phyloP scores from a whole-genome alignment of 1,139 yeast genomes.

The Saccharomyces pastorianus region DNA sequence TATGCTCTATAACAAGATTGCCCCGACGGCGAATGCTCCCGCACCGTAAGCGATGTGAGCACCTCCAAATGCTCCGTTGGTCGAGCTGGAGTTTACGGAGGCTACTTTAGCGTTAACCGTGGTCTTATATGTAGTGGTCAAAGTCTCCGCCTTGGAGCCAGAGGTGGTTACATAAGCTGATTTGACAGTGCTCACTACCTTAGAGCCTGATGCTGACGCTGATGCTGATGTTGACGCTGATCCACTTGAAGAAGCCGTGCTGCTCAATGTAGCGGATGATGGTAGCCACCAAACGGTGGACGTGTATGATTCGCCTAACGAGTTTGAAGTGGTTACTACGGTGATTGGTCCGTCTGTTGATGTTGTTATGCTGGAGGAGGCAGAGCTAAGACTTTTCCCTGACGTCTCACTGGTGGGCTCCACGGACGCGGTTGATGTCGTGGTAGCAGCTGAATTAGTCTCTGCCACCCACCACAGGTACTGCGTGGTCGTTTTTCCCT shows the following conservation, averaged over 20 bases:
- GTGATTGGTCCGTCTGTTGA: conserved; percentile 27
- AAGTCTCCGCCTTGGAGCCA: conserved; percentile 4
- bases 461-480: conserved; percentile 19
- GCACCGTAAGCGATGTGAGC: conserved; percentile 3
- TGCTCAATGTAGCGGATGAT: conserved; percentile 9
- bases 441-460: conserved; percentile 5
- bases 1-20: background rate
- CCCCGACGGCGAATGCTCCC: conserved; percentile 6
- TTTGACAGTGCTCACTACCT: background rate
- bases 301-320: conserved; percentile 20
- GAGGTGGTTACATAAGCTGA: conserved; percentile 1
- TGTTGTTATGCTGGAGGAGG: conserved; percentile 11
- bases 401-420: conserved; percentile 2
- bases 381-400: background rate
- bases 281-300: conserved; percentile 33
- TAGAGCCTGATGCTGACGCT: background rate
- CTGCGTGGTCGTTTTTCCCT: conserved; percentile 18
- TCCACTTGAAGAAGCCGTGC: background rate
- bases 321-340: conserved; percentile 28
- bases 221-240: background rate
- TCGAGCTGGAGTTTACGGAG: conserved; percentile 8
- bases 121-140: conserved; percentile 7
- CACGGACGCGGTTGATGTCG: conserved; percentile 4
- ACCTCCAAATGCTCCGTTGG: conserved; percentile 9
- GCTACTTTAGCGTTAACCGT: conserved; percentile 6